These are phyloP conservation scores for Pseudisothecium myosuroides DNA, from an alignment of 225 moss, liverwort and hornwort species.

Conservation along the genomic window DNA sequence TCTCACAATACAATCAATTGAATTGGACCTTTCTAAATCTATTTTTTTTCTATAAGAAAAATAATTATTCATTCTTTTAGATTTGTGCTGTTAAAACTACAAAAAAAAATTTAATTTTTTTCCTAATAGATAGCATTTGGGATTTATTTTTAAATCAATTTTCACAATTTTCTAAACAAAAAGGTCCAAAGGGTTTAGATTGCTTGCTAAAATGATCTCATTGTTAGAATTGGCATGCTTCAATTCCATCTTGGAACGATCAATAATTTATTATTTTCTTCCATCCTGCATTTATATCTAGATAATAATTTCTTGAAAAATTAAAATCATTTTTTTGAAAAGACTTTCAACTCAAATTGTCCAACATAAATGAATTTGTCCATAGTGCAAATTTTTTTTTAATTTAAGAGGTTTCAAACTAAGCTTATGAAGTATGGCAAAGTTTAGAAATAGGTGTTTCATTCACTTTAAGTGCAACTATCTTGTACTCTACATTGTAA, in stretches of 20 bases:
- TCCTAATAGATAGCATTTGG: background rate
- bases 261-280: background rate
- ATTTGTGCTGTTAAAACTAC: too few species aligned
- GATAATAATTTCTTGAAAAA: too few species aligned
- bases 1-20: background rate
- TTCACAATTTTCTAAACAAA: too few species aligned
- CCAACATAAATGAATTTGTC: background rate
- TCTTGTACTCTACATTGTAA: background rate
- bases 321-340: background rate
- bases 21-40: background rate
- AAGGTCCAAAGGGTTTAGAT: too few species aligned
- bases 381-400: rapidly evolving
- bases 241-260: background rate
- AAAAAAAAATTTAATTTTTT: too few species aligned
- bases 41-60: rapidly evolving
- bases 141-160: background rate
- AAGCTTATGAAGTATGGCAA: rapidly evolving
- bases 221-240: background rate
- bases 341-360: background rate
- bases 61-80: background rate
- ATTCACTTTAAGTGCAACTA: background rate
- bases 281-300: background rate
- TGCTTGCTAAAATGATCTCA: background rate
- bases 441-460: background rate
- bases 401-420: background rate